Base-by-base conservation (phyloP, 805 yeast genomes). In the Schizosaccharomyces osmophilus region DNA sequence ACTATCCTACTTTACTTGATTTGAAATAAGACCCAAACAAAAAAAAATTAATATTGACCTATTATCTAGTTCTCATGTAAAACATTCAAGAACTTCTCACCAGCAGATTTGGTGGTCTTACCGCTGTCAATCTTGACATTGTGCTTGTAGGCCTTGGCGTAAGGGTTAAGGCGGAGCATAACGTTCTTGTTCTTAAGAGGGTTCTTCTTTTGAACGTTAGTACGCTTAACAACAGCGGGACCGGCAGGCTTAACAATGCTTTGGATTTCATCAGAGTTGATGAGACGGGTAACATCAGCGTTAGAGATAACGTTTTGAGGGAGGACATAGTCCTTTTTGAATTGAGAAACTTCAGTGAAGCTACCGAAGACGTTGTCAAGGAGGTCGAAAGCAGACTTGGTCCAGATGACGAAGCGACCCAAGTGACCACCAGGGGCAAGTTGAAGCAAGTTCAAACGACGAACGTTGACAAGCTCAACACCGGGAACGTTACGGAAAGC, bases 381-480 rank as follows among this genome's bases (percentile, higher is more conserved):
- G 73, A 89, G 82, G 75, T 89, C 85, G 77, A 93, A 88, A 75
- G 99, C 99, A 75, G 87, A 80, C 82, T 89, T 95, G 74, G 98
- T 89, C 98, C 98, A 93, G 87, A 93, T 87, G 74, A 93, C 85
- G 74, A 93, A 93, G 84, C 98, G 89, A 82, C 98, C 98, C 73
- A 93, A 81, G 83, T 93, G 98, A 75, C 97, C 95, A 85, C 98
- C 98, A 78, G 98, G 98, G 72, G 98, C 98, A 74, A 93, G 85
- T 82, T 90, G 97, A 76, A 93, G 84, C 73, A 93, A 82, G 80
- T 93, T 93, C 73, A 93, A 82, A 74, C 89, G 80, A 72, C 84
- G 79, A 72, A 93, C 98, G 76, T 83, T 80, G 72, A 90, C 83
- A 73, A 95, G 83, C 82, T 93, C 98, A 70, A 93, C 97, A 85